Percentiles rank a stretch among this genome's conserved stretches.
phyloP scores from a whole-genome alignment of 805 yeast species.

The Lipomyces mesembrius region DNA sequence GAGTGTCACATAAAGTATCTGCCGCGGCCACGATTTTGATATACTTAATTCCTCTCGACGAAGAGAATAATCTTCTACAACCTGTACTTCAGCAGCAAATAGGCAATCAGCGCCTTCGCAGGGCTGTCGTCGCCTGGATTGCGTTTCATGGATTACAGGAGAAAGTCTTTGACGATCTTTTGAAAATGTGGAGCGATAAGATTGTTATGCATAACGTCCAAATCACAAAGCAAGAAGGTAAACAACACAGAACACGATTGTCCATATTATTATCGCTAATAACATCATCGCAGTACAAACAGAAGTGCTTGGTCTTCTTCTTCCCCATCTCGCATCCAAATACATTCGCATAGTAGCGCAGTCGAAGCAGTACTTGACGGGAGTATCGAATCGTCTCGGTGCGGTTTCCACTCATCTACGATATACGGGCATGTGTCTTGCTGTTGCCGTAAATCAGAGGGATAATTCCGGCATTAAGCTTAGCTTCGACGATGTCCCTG shows the following conservation, averaged over 20 bases:
- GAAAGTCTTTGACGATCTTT: constrained; percentile 20
- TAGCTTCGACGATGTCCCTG: constrained; percentile 41
- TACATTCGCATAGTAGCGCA: constrained; percentile 38
- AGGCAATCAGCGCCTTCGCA: constrained; percentile 11
- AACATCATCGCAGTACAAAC: background rate
- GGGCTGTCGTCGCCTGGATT: constrained; percentile 26
- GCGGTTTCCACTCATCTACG: constrained; percentile 55
- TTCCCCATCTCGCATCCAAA: constrained; percentile 20
- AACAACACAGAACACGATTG: background rate
- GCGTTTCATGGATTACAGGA: constrained; percentile 24
- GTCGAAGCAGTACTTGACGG: constrained; percentile 51
- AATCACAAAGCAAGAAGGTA: constrained; percentile 28
- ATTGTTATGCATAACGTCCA: constrained; percentile 22
- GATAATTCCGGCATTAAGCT: constrained; percentile 37
- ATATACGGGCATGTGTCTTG: constrained; percentile 60
- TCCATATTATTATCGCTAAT: background rate
- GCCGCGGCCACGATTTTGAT: constrained; percentile 14
- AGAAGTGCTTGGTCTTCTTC: constrained; percentile 20
- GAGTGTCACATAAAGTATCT: background rate
- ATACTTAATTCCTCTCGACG: constrained; percentile 11
- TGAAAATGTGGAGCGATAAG: constrained; percentile 27
- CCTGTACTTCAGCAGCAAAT: constrained; percentile 2
- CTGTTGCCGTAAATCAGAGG: constrained; percentile 49
- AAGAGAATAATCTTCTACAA: constrained; percentile 13
- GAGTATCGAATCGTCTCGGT: constrained; percentile 60